Evolutionary conservation across 2,329 filamentous ascomycete genomes (phyloP).

Genomic region (Myriosclerotinia scirpicola): DNA sequence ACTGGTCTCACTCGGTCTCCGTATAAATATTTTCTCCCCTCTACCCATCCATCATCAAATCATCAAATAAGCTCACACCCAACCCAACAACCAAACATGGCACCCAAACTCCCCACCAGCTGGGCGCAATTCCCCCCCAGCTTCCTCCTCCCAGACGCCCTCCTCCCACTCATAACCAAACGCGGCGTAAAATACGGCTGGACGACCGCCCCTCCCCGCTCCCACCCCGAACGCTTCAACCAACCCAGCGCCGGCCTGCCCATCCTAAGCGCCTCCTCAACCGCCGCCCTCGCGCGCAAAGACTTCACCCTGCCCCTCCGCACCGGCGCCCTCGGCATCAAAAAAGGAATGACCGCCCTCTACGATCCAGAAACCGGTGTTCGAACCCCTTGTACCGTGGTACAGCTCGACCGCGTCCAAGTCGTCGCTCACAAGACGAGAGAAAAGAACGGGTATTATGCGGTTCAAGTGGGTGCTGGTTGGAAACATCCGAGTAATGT

Average conservation of each 20-base stretch:
- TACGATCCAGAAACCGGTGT: conserved; percentile 74
- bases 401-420: conserved; percentile 91
- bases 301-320: conserved; percentile 63
- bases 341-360: conserved; percentile 94
- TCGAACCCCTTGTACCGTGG: conserved; percentile 82
- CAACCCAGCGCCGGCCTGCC: conserved; percentile 57
- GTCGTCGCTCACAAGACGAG: conserved; percentile 84
- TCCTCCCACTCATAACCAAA: conserved; percentile 40
- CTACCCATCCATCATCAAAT: conserved; percentile 21
- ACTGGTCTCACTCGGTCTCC: conserved; percentile 30
- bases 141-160: conserved; percentile 39
- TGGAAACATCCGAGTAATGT: conserved; percentile 72
- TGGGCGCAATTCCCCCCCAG: conserved; percentile 38
- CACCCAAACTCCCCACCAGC: conserved; percentile 41
- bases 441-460: conserved; percentile 83
- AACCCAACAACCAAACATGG: conserved; percentile 33
- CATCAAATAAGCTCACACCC: conserved; percentile 22
- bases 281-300: conserved; percentile 59
- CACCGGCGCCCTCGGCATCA: conserved; percentile 79
- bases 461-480: conserved; percentile 84
- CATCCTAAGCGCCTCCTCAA: conserved; percentile 56
- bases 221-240: conserved; percentile 57
- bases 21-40: conserved; percentile 30
- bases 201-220: conserved; percentile 54
- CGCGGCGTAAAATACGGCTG: conserved; percentile 51